Conservation (phyloP, 2,329 filamentous ascomycete species). For the Uncinocarpus reesii region DNA sequence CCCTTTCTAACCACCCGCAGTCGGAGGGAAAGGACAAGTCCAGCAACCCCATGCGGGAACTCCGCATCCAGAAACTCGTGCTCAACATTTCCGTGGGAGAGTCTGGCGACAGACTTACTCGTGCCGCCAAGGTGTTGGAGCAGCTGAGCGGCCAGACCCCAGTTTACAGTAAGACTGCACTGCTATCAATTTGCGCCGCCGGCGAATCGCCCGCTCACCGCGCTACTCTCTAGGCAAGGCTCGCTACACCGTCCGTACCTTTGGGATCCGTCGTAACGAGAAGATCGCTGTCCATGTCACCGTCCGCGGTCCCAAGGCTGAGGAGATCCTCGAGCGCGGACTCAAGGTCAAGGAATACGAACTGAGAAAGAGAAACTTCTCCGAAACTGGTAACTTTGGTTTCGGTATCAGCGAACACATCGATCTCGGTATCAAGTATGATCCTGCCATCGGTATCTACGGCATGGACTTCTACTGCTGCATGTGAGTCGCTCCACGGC, state of each 20-base stretch:
- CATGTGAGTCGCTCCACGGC: constrained; percentile 53
- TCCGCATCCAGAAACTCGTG: constrained; percentile 98
- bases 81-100: constrained; percentile 99
- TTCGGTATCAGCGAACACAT: constrained; percentile 99
- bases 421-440: constrained; percentile 99
- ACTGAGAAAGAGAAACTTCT: constrained; percentile 98
- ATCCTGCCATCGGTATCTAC: constrained; percentile 96
- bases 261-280: constrained; percentile 99
- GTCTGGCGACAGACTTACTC: constrained; percentile 99
- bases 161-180: constrained; percentile 75
- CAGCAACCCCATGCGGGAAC: constrained; percentile 98
- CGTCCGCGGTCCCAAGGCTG: constrained; percentile 96
- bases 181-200: constrained; percentile 2
- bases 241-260: constrained; percentile 99
- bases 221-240: constrained; percentile 66
- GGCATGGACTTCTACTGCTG: constrained; percentile 99
- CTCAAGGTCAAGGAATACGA: constrained; percentile 99
- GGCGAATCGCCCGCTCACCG: neutral
- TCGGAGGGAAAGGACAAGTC: constrained; percentile 67
- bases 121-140: constrained; percentile 99
- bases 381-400: constrained; percentile 98
- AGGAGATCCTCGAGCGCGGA: constrained; percentile 99
- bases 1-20: constrained; percentile 35
- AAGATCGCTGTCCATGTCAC: constrained; percentile 99
- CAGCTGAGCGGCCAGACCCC: constrained; percentile 99